These are phyloP conservation scores for Caloboletus firmus DNA, from an alignment of 1,284 basidiomycete species.

Conservation along the genomic window DNA sequence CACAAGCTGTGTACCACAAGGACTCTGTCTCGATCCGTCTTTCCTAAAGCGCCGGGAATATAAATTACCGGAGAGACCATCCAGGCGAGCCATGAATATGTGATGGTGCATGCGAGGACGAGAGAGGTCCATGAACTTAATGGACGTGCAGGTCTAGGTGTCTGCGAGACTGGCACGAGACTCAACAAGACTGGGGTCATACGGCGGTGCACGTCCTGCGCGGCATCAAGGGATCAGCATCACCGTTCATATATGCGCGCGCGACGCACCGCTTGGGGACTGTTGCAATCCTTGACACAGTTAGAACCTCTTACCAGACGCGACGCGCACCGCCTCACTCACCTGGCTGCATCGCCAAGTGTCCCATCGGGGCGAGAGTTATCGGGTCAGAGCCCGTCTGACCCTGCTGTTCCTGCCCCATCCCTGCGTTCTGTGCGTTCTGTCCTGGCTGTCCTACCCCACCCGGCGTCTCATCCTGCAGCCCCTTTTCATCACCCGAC, in stretches of 20 bases:
- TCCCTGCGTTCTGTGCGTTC: not conserved
- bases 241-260: not conserved
- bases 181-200: not conserved
- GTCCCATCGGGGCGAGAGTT: constrained; percentile 19
- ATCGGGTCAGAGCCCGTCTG: constrained; percentile 20
- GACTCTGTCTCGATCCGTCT: not conserved
- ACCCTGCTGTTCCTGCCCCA: constrained; percentile 17
- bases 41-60: constrained; percentile 3
- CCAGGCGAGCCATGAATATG: constrained; percentile 7
- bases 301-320: not conserved
- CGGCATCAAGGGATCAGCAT: not conserved
- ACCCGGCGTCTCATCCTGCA: constrained; percentile 21
- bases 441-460: not conserved
- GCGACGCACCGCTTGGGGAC: constrained; percentile 11
- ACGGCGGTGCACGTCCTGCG: constrained; percentile 7
- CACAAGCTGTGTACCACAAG: not conserved
- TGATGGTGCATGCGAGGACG: constrained; percentile 1
- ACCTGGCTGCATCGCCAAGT: constrained; percentile 25
- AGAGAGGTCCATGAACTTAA: not conserved
- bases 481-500: constrained; percentile 23
- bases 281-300: not conserved
- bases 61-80: constrained; percentile 14
- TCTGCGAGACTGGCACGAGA: constrained; percentile 4
- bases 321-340: constrained; percentile 1
- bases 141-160: not conserved